Base-by-base conservation (phyloP, 2,329 filamentous ascomycete species). In the Elsinoe arachidis region DNA sequence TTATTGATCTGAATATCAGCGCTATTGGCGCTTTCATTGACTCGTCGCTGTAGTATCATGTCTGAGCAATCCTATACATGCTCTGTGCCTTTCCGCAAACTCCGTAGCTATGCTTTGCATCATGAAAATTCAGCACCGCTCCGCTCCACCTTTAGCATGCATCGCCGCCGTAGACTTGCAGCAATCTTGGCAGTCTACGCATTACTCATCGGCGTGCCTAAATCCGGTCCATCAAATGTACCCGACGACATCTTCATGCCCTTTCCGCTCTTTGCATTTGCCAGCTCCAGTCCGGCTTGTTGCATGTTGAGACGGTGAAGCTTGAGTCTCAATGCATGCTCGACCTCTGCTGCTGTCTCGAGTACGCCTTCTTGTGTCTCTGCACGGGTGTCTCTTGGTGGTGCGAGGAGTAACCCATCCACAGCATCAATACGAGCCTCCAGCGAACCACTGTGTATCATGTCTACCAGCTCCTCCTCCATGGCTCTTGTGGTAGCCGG, bases 371-470 rank as follows among this genome's bases (percentile, higher is more conserved):
- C 74, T 68, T 96, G 90, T 65, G 95, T 83, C 49, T 82, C 77
- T 11, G 78, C 76, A 35, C 92, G 82, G 2, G 83, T 73, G 59
- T 92, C 81, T 10, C 77, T 79, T 21, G 84, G 80, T 5, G 86
- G 82, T 1, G 87, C 86, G 10, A 90, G 82, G 4, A 97, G 80
- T 1, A 95, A 76, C 79, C 88, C 60, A 17, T 93, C 87, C 59
- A 95, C 89, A 0, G 88, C 81, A 68, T 99, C 90, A 59, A 99
- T 86, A 26, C 90, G 81, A 6, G 90, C 90, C 62, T 90, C 79
- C 10, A 99, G 75, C 0, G 78, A 78, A 6, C 84, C 84, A 11
- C 78, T 76, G 54, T 84, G 78, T 64, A 99, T 96, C 82, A 97
- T 87, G 0, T 72, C 69, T 26, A 87, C 80, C 33, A 97, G 77